Evolutionary conservation across 441 rosid genomes (phyloP).

Genomic region (Populus hybrid): DNA sequence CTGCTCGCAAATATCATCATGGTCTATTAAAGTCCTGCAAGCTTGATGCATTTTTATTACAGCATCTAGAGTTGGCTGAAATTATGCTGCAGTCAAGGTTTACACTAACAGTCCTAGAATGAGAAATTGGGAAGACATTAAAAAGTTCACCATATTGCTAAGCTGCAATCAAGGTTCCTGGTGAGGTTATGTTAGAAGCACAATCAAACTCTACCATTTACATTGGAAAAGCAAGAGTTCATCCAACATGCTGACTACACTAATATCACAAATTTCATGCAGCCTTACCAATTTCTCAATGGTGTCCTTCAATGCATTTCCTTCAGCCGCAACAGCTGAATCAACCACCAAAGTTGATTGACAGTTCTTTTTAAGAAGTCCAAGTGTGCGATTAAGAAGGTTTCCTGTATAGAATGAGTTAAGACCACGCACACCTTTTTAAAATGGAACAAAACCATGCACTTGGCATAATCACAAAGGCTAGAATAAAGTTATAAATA

Average conservation of each 20-base stretch:
- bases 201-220: neutral
- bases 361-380: slow-evolving; percentile 88
- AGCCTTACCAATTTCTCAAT: slow-evolving; percentile 66
- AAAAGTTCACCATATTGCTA: neutral
- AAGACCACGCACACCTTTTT: neutral
- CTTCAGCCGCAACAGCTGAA: slow-evolving; percentile 71
- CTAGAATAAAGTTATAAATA: neutral
- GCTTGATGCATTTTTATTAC: neutral
- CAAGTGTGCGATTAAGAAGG: slow-evolving; percentile 92
- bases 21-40: neutral
- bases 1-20: neutral
- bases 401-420: slow-evolving; percentile 52
- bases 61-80: neutral
- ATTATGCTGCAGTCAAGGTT: neutral
- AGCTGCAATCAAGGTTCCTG: neutral
- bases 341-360: slow-evolving; percentile 74
- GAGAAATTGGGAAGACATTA: neutral
- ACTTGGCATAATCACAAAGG: neutral
- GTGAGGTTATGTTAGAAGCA: neutral
- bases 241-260: neutral
- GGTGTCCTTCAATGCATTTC: slow-evolving; percentile 54
- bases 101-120: neutral
- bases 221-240: neutral
- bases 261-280: slow-evolving; percentile 1
- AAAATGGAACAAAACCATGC: neutral